These are phyloP conservation scores for Zygnema circumcarinatum DNA, from an alignment of 139 green algal genomes.

Conservation along the genomic window DNA sequence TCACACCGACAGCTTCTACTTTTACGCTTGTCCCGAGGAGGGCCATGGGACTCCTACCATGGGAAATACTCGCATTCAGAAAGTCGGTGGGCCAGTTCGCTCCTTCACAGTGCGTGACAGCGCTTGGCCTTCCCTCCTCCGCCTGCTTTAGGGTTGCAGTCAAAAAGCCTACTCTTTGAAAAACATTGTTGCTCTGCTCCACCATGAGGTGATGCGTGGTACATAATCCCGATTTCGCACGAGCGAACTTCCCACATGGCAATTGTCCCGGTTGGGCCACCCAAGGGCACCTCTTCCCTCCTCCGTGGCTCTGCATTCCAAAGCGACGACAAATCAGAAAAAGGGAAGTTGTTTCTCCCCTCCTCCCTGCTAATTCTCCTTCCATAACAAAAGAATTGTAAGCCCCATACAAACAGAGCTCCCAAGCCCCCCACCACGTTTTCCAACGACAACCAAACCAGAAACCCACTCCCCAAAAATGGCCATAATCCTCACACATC, in stretches of 20 bases:
- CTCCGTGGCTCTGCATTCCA: constrained; percentile 20
- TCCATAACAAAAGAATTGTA: neutral
- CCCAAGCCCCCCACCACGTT: neutral
- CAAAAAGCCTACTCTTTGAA: neutral
- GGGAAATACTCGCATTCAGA: neutral
- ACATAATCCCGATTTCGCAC: constrained; percentile 15
- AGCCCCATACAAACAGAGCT: neutral
- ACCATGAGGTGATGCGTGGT: neutral
- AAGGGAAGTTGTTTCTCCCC: too few relatives aligned
- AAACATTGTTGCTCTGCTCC: neutral
- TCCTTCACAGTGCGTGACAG: neutral
- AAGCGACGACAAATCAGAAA: neutral
- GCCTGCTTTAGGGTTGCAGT: neutral
- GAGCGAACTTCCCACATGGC: constrained; percentile 25
- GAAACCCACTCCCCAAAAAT: neutral
- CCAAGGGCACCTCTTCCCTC: constrained; percentile 19
- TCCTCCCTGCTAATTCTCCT: neutral
- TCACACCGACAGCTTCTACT: neutral
- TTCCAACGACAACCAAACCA: neutral
- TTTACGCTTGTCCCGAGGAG: neutral
- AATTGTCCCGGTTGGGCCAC: neutral
- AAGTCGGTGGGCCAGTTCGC: neutral
- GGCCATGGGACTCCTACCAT: neutral
- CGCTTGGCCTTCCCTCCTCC: neutral
- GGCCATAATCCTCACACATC: neutral